phyloP scores from a whole-genome alignment of 441 rosid species.

The Cnidoscolus chayamansa region DNA sequence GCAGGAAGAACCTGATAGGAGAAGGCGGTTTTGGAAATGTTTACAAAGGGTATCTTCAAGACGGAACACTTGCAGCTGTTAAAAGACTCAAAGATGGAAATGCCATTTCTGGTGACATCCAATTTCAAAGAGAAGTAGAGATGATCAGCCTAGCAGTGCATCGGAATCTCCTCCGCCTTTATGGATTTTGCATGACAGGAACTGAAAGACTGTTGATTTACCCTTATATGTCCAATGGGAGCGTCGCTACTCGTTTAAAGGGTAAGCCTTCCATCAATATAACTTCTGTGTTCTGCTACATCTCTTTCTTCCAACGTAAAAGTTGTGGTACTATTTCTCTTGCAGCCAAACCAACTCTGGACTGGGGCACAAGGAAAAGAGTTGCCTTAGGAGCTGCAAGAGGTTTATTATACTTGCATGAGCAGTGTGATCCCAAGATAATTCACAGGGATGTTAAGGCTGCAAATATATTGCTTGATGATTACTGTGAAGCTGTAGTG shows the following conservation, averaged over 20 bases:
- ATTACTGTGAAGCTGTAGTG: slow-evolving; percentile 72
- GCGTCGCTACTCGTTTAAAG: slow-evolving; percentile 85
- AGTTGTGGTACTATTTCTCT: background rate
- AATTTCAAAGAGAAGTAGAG: slow-evolving; percentile 86
- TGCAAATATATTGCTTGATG: slow-evolving; percentile 88
- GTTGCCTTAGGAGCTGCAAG: slow-evolving; percentile 88
- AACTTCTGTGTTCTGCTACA: background rate
- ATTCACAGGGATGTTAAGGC: slow-evolving; percentile 96
- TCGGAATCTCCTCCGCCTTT: slow-evolving; percentile 72
- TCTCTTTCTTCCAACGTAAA: background rate
- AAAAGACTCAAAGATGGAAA: slow-evolving; percentile 82
- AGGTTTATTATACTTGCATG: slow-evolving; percentile 74
- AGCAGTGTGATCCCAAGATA: slow-evolving; percentile 84
- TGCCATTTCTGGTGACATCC: slow-evolving; percentile 72
- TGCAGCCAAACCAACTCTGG: slow-evolving; percentile 71
- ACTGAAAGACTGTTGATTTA: slow-evolving; percentile 73
- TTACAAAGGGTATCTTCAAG: slow-evolving; percentile 75
- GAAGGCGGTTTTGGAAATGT: slow-evolving; percentile 93
- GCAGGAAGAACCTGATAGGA: slow-evolving; percentile 74
- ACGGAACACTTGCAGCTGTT: slow-evolving; percentile 73
- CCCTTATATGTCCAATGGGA: slow-evolving; percentile 97
- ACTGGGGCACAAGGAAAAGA: slow-evolving; percentile 84
- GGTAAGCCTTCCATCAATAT: slow-evolving; percentile 37
- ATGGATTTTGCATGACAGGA: slow-evolving; percentile 77
- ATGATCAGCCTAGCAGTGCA: slow-evolving; percentile 95